Evolutionary conservation across 768 basidiomycete genomes (phyloP).

Genomic region (Piloderma croceum): DNA sequence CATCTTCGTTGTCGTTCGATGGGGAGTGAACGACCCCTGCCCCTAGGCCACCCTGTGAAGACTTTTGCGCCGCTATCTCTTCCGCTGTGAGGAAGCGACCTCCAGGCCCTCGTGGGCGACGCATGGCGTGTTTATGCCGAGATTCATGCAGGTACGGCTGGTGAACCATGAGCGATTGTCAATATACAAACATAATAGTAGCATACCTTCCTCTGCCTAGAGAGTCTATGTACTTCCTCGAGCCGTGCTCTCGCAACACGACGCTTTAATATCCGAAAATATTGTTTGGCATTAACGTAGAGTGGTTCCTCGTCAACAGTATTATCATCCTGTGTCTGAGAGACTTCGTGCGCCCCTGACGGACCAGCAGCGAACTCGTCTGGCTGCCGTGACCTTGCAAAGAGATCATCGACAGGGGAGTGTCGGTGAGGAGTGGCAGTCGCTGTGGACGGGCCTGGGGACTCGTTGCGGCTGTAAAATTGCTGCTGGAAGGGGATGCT

Average conservation of each 20-base stretch:
- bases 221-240: conserved; percentile 90
- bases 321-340: conserved; percentile 30
- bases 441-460: conserved; percentile 26
- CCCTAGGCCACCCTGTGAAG: conserved; percentile 20
- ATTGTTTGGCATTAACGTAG: conserved; percentile 99
- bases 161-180: conserved; percentile 3
- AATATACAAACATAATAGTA: conserved; percentile 5
- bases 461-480: conserved; percentile 17
- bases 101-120: conserved; percentile 92
- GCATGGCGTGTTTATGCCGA: conserved; percentile 96
- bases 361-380: conserved; percentile 5
- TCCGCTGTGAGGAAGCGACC: conserved; percentile 96
- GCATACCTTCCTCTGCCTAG: conserved; percentile 83
- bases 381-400: conserved; percentile 18
- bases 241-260: conserved; percentile 85
- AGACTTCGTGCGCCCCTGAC: conserved; percentile 14
- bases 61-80: conserved; percentile 83
- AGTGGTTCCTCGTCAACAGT: conserved; percentile 91
- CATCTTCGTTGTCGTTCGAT: neutral
- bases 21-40: neutral
- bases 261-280: conserved; percentile 95
- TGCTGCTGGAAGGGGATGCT: conserved; percentile 10
- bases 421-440: conserved; percentile 21
- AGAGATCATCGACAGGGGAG: conserved; percentile 25
- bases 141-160: conserved; percentile 98